Percentiles rank a stretch among this genome's conserved stretches.
Conservation (phyloP, 2,329 filamentous ascomycete genomes). For the Phialophora expanda region DNA sequence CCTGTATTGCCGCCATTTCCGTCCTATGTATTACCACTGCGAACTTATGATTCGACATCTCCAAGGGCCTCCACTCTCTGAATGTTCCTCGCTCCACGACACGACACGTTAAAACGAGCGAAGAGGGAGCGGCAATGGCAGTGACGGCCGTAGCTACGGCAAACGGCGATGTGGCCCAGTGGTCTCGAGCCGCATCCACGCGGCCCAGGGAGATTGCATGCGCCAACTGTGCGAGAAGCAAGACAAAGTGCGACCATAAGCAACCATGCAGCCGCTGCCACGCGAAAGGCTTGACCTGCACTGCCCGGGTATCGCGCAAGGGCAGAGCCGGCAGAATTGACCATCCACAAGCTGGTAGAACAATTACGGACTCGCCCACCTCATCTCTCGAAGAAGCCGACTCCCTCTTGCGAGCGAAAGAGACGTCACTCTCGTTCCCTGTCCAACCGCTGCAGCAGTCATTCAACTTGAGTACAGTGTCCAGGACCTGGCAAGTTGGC, state of each 20-base stretch:
- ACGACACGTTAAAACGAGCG: neutral
- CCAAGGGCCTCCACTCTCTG: neutral
- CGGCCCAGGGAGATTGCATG: slow-evolving; percentile 9
- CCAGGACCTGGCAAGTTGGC: too few species aligned
- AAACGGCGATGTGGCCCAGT: neutral
- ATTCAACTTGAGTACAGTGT: neutral
- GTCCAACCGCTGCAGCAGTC: neutral
- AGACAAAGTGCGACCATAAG: slow-evolving; percentile 10
- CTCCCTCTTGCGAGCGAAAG: neutral
- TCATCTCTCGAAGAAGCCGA: neutral
- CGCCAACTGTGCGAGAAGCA: slow-evolving; percentile 14
- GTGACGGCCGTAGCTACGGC: neutral
- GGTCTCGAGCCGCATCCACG: neutral
- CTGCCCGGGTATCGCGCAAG: slow-evolving; percentile 1
- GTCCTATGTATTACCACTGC: too few species aligned
- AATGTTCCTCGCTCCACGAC: neutral
- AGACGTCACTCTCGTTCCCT: neutral
- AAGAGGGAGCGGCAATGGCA: neutral
- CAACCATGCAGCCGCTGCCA: slow-evolving; percentile 12
- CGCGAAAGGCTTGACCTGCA: slow-evolving; percentile 8
- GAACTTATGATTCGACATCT: neutral
- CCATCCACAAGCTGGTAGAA: too few species aligned
- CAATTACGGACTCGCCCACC: too few species aligned
- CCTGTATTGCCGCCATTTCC: too few species aligned
- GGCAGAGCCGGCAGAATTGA: neutral